Base-by-base conservation (phyloP, 345 rosid genomes). In the Erucastrum elatum region DNA sequence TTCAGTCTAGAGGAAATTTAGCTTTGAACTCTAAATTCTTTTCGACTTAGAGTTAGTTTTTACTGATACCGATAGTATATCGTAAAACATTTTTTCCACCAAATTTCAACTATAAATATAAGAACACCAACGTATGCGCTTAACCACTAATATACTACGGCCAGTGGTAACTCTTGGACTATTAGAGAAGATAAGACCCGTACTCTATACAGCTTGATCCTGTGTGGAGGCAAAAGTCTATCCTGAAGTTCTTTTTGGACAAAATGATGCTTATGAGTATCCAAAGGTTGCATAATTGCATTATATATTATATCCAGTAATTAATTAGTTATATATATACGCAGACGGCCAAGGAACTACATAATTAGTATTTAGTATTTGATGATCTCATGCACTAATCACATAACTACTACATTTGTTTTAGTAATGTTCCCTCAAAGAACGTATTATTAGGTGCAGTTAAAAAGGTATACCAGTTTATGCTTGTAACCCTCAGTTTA, bases 261-360 rank as follows among this genome's bases (percentile, higher is more conserved):
- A 49, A 33, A 67, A 74, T 74, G 70, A 75, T 79, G 78, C 74
- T 79, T 68, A 49, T 68, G 78, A 79, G 78, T 62, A 79, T 79
- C 75, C 78, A 74, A 79, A 26, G 66, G 75, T 74, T 73, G 74
- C 66, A 35, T 15, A 49, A 8, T 70, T 29, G 17, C 21, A 21
- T 21, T 21, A 21, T 21, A 21, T 21, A 21, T 31, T 34, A 70
- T 46, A 31, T 56, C 25, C 17, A 44, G 25, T 67, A 66, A 33
- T 58, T 65, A 39, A 33, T 58, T 65, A 39, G 41, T 55, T 33
- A 33, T 39, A 39, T 8, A 8, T 8, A 55, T 70, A 58, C 31
- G 9, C 15, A 41, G 81, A 58, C 71, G 59, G 76, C 76, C 71
- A 41, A 53, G 39, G 46, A 11, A 7, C 2, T 2, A 26, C 37